Percentiles rank a stretch among this genome's conserved stretches.
These are phyloP conservation scores for Sporothrix euskadiensis DNA, from an alignment of 2,329 filamentous ascomycete species.

Conservation along the genomic window DNA sequence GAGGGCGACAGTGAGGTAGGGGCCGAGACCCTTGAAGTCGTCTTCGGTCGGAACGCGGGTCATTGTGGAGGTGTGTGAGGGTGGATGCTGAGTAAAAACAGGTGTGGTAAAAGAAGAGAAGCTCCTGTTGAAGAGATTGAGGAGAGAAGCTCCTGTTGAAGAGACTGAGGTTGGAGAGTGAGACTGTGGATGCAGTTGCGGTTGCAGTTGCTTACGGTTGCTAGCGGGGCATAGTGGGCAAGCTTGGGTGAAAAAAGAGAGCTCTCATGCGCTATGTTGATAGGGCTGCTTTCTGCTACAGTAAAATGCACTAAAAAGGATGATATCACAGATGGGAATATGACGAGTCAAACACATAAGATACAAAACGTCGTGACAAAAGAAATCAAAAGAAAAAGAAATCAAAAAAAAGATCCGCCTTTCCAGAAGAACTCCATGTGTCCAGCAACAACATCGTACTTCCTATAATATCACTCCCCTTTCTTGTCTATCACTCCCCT, in stretches of 20 bases:
- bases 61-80: slow-evolving; percentile 16
- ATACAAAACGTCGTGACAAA: not conserved
- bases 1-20: slow-evolving; percentile 47
- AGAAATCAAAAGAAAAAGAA: slow-evolving; percentile 10
- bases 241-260: not conserved
- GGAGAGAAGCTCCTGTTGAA: not conserved
- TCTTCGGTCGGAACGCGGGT: slow-evolving; percentile 50
- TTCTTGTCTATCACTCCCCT: not conserved
- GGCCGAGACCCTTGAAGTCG: slow-evolving; percentile 51
- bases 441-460: not conserved
- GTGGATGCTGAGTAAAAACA: not conserved
- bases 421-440: not conserved
- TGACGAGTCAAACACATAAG: not conserved
- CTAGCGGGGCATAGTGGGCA: not conserved
- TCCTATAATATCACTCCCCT: not conserved
- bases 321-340: slow-evolving; percentile 12
- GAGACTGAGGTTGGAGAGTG: not conserved
- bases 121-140: not conserved
- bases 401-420: not conserved
- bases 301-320: not conserved
- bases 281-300: slow-evolving; percentile 1
- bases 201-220: not conserved
- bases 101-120: not conserved
- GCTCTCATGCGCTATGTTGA: slow-evolving; percentile 19
- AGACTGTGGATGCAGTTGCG: not conserved